A percentile compares a stretch with the other conserved stretches of the same genome.
phyloP scores from a whole-genome alignment of 2,329 filamentous ascomycete species.

The Penicillium thymicola region DNA sequence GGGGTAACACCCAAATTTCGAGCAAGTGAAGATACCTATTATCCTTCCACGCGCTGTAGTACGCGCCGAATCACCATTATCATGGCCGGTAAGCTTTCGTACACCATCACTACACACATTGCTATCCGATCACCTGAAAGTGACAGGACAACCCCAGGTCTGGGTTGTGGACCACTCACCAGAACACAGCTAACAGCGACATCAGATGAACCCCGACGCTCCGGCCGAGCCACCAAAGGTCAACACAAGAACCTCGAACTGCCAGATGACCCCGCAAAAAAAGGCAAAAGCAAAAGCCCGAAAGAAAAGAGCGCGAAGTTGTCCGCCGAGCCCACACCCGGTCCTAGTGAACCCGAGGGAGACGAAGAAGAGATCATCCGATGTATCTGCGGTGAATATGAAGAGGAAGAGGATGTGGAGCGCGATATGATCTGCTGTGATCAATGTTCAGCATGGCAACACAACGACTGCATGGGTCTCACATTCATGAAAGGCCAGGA shows the following conservation, averaged over 20 bases:
- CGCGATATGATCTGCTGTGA: conserved; percentile 97
- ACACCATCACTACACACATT: conserved; percentile 22
- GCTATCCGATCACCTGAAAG: background rate
- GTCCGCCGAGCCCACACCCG: conserved; percentile 45
- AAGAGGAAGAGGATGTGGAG: conserved; percentile 79
- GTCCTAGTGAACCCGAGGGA: conserved; percentile 55
- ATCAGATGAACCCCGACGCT: conserved; percentile 81
- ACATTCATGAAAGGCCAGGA: conserved; percentile 71
- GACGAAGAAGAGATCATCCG: conserved; percentile 78
- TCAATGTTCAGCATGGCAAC: conserved; percentile 89
- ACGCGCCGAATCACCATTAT: conserved; percentile 33
- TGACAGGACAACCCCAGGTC: conserved; percentile 2
- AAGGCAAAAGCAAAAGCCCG: conserved; percentile 47
- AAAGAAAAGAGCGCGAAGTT: conserved; percentile 48
- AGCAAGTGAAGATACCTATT: conserved; percentile 18
- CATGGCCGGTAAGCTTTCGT: conserved; percentile 62
- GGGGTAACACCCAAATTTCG: conserved; percentile 24
- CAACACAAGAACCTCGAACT: conserved; percentile 87
- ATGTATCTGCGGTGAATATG: conserved; percentile 86
- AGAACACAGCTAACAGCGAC: conserved; percentile 30
- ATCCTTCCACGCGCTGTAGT: conserved; percentile 36
- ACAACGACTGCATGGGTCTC: conserved; percentile 92
- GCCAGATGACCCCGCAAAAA: conserved; percentile 56
- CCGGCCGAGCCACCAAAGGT: conserved; percentile 92
- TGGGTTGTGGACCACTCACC: background rate